Evolutionary conservation across 495 filamentous ascomycete species (phyloP).

Genomic region (Aspergillus conjunctus): DNA sequence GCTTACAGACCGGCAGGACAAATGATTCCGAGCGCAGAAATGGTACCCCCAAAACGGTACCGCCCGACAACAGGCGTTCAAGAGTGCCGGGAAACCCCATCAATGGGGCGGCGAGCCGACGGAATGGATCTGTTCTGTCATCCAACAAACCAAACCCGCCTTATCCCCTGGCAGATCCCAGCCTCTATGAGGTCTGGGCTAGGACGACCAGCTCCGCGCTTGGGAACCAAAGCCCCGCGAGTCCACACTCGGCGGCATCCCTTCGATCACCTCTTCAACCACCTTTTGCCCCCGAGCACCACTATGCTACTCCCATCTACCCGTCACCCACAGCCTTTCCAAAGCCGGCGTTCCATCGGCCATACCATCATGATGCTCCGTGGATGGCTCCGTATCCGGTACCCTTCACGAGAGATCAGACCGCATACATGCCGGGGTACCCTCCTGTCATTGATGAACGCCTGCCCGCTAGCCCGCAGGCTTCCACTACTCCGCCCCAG

Average conservation of each 20-base stretch:
- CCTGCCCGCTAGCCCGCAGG: slow-evolving; percentile 22
- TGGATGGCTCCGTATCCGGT: slow-evolving; percentile 48
- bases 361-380: slow-evolving; percentile 49
- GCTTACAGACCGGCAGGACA: slow-evolving; percentile 51
- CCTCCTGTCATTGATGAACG: slow-evolving; percentile 25
- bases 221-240: slow-evolving; percentile 30
- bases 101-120: slow-evolving; percentile 18
- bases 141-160: slow-evolving; percentile 30
- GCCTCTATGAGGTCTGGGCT: slow-evolving; percentile 29
- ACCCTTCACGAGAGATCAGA: slow-evolving; percentile 34
- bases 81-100: slow-evolving; percentile 21
- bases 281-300: slow-evolving; percentile 33
- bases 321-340: slow-evolving; percentile 35
- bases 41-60: slow-evolving; percentile 18
- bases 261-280: slow-evolving; percentile 37
- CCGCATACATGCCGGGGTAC: slow-evolving; percentile 27
- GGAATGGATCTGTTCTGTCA: slow-evolving; percentile 28
- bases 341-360: slow-evolving; percentile 31
- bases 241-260: slow-evolving; percentile 43
- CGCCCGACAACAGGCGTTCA: slow-evolving; percentile 22
- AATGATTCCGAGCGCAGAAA: slow-evolving; percentile 29
- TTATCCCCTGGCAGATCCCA: slow-evolving; percentile 32
- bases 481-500: slow-evolving; percentile 20
- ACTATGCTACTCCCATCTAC: slow-evolving; percentile 29
- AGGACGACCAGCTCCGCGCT: slow-evolving; percentile 19